phyloP scores from a whole-genome alignment of 2,329 filamentous ascomycete genomes.

The Fusarium austroafricanum region DNA sequence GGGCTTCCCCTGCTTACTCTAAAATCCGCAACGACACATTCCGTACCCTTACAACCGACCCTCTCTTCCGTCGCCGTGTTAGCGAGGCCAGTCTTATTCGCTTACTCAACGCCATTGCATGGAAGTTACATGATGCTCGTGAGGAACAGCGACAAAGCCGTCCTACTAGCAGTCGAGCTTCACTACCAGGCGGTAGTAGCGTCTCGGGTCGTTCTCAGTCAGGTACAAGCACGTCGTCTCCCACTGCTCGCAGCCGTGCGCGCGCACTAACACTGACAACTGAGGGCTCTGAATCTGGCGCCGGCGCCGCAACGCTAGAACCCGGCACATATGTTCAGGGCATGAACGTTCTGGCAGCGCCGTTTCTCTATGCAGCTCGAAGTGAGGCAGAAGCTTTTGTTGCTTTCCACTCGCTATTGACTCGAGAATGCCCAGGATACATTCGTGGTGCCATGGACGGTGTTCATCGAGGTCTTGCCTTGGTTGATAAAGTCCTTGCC shows the following conservation, averaged over 20 bases:
- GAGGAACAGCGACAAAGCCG: conserved; percentile 58
- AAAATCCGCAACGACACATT: conserved; percentile 99
- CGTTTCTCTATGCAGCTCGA: conserved; percentile 92
- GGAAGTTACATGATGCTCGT: conserved; percentile 87
- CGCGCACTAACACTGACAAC: conserved; percentile 70
- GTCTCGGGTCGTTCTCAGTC: conserved; percentile 52
- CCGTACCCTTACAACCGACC: conserved; percentile 93
- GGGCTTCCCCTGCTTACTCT: conserved; percentile 91
- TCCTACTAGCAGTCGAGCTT: conserved; percentile 54
- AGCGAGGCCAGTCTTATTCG: conserved; percentile 96
- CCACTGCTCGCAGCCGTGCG: conserved; percentile 62
- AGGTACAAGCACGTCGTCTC: conserved; percentile 56
- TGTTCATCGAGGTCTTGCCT: conserved; percentile 88
- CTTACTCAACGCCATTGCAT: conserved; percentile 93
- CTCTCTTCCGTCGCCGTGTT: conserved; percentile 94
- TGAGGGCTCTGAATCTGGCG: conserved; percentile 70
- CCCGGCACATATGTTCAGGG: conserved; percentile 95
- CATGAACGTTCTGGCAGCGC: conserved; percentile 97
- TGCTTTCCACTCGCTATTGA: conserved; percentile 88
- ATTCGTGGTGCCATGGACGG: conserved; percentile 97
- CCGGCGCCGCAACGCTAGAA: conserved; percentile 65
- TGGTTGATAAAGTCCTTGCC: conserved; percentile 92
- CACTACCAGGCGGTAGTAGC: conserved; percentile 50
- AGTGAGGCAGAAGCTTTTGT: conserved; percentile 96
- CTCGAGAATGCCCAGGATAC: conserved; percentile 89